phyloP scores from a whole-genome alignment of 73 alveolate species.

The Paraurostyla sp. region DNA sequence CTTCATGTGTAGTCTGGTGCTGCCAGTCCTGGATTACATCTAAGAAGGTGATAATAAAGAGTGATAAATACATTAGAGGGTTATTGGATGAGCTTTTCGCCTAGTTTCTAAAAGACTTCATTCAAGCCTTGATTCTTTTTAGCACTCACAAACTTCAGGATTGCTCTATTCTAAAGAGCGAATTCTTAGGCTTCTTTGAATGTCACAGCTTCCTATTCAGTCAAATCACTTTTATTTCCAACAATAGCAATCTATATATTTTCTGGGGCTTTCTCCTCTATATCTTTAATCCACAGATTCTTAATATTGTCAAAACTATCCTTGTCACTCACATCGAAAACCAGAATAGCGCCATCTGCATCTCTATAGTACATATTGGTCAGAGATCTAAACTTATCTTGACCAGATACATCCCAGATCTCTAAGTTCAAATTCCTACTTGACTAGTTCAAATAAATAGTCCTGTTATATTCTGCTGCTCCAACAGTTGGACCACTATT shows the following conservation, averaged over 20 bases:
- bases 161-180: slow-evolving; percentile 26
- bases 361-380: slow-evolving; percentile 75
- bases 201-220: slow-evolving; percentile 31
- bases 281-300: slow-evolving; percentile 68
- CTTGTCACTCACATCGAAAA: slow-evolving; percentile 75
- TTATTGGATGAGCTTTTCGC: slow-evolving; percentile 8
- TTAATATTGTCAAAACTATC: slow-evolving; percentile 69
- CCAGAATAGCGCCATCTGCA: slow-evolving; percentile 76
- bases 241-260: slow-evolving; percentile 37
- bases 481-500: slow-evolving; percentile 45
- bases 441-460: slow-evolving; percentile 10
- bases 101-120: slow-evolving; percentile 46
- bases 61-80: slow-evolving; percentile 21
- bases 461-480: slow-evolving; percentile 31
- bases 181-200: slow-evolving; percentile 33
- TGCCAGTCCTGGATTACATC: not conserved
- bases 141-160: slow-evolving; percentile 46
- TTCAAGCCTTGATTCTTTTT: slow-evolving; percentile 40
- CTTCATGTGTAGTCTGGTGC: not conserved
- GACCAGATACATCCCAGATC: slow-evolving; percentile 59
- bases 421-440: slow-evolving; percentile 10
- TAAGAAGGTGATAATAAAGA: not conserved
- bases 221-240: slow-evolving; percentile 42
- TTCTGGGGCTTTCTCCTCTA: slow-evolving; percentile 58
- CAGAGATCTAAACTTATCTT: slow-evolving; percentile 67